Percentiles rank a stretch among this genome's conserved stretches.
Evolutionary conservation across 2,329 filamentous ascomycete species (phyloP).

Genomic region (Fusarium decemcellulare): DNA sequence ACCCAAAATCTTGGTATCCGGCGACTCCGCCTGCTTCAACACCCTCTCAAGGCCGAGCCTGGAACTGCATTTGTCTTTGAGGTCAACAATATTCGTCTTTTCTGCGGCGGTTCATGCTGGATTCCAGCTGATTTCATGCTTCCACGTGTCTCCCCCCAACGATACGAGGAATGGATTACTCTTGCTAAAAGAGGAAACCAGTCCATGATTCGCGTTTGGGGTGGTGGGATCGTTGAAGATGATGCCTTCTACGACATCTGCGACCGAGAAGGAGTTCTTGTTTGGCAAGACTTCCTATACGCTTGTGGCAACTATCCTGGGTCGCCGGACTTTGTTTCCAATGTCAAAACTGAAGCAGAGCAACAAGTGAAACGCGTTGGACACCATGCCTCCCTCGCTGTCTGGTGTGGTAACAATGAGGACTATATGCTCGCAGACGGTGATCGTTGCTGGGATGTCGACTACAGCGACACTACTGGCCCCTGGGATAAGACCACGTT

Average conservation of each 20-base stretch:
- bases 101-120: slow-evolving; percentile 84
- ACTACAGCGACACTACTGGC: slow-evolving; percentile 75
- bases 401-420: slow-evolving; percentile 89
- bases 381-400: slow-evolving; percentile 76
- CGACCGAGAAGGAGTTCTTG: slow-evolving; percentile 76
- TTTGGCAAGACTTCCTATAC: slow-evolving; percentile 84
- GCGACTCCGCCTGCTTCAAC: neutral
- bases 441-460: slow-evolving; percentile 75
- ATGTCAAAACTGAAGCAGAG: slow-evolving; percentile 71
- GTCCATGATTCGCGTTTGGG: slow-evolving; percentile 46
- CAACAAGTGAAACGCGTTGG: slow-evolving; percentile 73
- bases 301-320: slow-evolving; percentile 76
- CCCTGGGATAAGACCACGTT: slow-evolving; percentile 83
- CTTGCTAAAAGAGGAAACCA: slow-evolving; percentile 70
- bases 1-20: neutral
- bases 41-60: slow-evolving; percentile 5
- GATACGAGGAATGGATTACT: slow-evolving; percentile 78
- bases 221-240: slow-evolving; percentile 68
- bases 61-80: slow-evolving; percentile 76
- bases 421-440: slow-evolving; percentile 80
- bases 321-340: slow-evolving; percentile 70
- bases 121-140: slow-evolving; percentile 84
- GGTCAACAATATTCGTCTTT: slow-evolving; percentile 79
- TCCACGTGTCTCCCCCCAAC: slow-evolving; percentile 58
- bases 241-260: slow-evolving; percentile 77